Conservation (phyloP, 2,329 filamentous ascomycete species). For the Ophiosphaerella herpotricha region DNA sequence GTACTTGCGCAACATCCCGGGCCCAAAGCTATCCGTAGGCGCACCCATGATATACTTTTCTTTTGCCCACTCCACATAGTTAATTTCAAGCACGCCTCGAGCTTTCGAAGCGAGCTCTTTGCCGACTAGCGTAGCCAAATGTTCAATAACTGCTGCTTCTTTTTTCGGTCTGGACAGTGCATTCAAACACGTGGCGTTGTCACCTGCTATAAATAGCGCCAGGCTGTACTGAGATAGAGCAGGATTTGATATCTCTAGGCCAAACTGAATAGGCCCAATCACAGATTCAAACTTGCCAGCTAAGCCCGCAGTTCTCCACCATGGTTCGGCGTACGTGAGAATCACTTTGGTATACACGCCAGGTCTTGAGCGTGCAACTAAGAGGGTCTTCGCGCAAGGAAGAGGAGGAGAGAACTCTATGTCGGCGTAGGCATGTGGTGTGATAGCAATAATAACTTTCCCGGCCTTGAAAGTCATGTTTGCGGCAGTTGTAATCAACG, state of each 20-base stretch:
- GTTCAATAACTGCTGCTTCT: constrained; percentile 26
- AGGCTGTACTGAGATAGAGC: constrained; percentile 35
- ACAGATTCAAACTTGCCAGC: constrained; percentile 55
- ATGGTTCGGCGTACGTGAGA: constrained; percentile 49
- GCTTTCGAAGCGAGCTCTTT: constrained; percentile 5
- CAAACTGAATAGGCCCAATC: constrained; percentile 52
- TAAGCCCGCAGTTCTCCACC: constrained; percentile 51
- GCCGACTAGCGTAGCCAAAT: constrained; percentile 7
- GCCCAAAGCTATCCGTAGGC: constrained; percentile 4
- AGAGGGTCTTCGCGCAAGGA: constrained; percentile 44
- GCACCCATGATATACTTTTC: constrained; percentile 4
- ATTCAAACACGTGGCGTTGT: constrained; percentile 46
- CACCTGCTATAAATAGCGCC: constrained; percentile 51
- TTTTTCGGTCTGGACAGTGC: constrained; percentile 31
- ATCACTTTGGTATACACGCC: constrained; percentile 60
- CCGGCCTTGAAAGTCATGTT: constrained; percentile 38
- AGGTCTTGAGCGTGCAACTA: constrained; percentile 41
- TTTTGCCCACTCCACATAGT: constrained; percentile 8
- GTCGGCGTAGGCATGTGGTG: constrained; percentile 50
- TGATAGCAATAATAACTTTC: constrained; percentile 55
- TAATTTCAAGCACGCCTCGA: constrained; percentile 6
- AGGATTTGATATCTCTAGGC: constrained; percentile 51
- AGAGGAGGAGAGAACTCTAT: constrained; percentile 56
- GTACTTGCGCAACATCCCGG: constrained; percentile 5
- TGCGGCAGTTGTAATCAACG: constrained; percentile 22